phyloP scores from a whole-genome alignment of 495 filamentous ascomycete species.

The Aspergillus sclerotioniger region DNA sequence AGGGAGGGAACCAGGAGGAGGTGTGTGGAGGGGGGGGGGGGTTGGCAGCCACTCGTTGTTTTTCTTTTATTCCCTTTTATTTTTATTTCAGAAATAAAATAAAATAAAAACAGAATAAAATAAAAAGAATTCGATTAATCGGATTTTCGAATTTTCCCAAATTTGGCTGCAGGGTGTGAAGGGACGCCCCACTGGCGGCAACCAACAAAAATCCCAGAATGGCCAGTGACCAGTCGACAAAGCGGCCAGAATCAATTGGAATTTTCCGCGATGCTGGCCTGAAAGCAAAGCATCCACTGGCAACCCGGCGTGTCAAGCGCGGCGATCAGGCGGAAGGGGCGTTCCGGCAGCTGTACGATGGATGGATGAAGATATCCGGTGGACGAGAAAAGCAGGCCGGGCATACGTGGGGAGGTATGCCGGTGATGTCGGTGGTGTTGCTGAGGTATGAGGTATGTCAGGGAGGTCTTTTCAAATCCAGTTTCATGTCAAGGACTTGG shows the following conservation, averaged over 20 bases:
- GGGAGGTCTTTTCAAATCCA: no score
- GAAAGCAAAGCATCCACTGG: conserved; percentile 15
- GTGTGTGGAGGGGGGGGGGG: conserved; percentile 17
- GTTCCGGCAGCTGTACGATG: conserved; percentile 21
- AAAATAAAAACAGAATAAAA: conserved; percentile 9
- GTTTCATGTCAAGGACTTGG: no score
- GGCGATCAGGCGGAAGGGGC: conserved; percentile 29
- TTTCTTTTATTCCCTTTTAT: conserved; percentile 14
- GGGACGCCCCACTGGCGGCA: background rate
- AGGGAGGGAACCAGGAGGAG: no score
- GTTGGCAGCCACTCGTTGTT: conserved; percentile 13
- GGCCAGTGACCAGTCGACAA: conserved; percentile 15
- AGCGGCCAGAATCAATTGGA: conserved; percentile 11
- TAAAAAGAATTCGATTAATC: conserved; percentile 7
- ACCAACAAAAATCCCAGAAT: conserved; percentile 21
- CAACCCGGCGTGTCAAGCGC: conserved; percentile 25
- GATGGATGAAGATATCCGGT: conserved; percentile 17
- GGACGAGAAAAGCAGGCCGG: background rate
- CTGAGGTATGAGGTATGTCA: background rate
- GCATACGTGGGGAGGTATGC: background rate
- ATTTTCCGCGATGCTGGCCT: conserved; percentile 15
- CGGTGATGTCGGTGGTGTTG: background rate
- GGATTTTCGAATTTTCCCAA: no score
- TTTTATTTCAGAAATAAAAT: conserved; percentile 13
- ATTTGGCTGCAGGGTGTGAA: no score